Evolutionary conservation across 2,329 filamentous ascomycete species (phyloP).

Genomic region (Neonectria ditissima): DNA sequence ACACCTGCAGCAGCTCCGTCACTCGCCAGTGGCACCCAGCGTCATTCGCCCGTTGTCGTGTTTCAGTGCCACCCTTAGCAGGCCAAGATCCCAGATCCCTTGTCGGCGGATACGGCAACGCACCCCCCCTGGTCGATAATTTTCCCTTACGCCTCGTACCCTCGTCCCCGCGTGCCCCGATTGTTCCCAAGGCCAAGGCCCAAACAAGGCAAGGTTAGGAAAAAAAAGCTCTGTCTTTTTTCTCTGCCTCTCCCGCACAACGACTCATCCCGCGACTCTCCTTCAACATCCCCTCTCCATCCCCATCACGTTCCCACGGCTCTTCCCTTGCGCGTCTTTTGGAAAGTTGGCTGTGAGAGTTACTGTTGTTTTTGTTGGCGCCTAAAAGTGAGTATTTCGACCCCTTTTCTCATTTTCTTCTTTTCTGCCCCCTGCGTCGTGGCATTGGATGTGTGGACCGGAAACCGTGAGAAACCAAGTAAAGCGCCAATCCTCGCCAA

Average conservation of each 20-base stretch:
- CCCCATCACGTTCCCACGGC: conserved; percentile 56
- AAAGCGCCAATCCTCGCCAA: conserved; percentile 17
- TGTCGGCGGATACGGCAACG: conserved; percentile 46
- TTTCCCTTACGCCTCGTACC: conserved; percentile 46
- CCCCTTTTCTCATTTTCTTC: conserved; percentile 25
- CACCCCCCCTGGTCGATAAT: conserved; percentile 47
- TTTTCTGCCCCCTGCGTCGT: conserved; percentile 36
- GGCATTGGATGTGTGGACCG: conserved; percentile 34
- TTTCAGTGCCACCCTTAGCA: conserved; percentile 48
- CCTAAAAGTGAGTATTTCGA: conserved; percentile 63
- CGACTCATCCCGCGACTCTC: conserved; percentile 51
- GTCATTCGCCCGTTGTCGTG: conserved; percentile 46
- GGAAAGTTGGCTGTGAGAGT: conserved; percentile 57
- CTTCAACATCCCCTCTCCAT: conserved; percentile 51
- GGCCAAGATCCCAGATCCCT: conserved; percentile 48
- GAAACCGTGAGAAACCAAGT: conserved; percentile 17
- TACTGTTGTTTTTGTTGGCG: conserved; percentile 63
- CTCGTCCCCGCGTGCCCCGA: conserved; percentile 48
- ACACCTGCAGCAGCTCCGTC: conserved; percentile 45
- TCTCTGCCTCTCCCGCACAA: conserved; percentile 46
- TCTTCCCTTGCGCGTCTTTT: conserved; percentile 63
- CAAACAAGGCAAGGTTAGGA: conserved; percentile 49
- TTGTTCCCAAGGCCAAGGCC: conserved; percentile 48
- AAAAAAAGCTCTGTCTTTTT: conserved; percentile 53
- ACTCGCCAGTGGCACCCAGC: conserved; percentile 40